Evolutionary conservation across 2,329 filamentous ascomycete species (phyloP), one percentile per base, ranked within the genome.

Genomic region (Fusarium heterosporum): DNA sequence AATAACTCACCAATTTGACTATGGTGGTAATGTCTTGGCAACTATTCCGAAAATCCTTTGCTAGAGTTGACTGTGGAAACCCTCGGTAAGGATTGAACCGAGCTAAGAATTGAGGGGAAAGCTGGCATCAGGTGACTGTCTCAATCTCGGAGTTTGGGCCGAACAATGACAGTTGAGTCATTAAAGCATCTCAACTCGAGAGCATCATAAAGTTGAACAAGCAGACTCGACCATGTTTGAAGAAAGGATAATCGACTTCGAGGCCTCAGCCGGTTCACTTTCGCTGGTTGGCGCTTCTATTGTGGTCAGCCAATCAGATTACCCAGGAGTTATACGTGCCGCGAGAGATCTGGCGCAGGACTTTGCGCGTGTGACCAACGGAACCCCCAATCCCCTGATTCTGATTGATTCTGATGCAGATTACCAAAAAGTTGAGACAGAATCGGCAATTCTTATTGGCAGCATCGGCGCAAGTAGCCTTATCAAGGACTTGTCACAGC

Each of bases 301-400:
- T 11, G 38, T 68, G 16, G 45, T 69, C 13, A 56, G 55, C 42
- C 19, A 66, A n/a, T 50, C 49, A 40, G 65, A 69, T 16, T 30
- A 49, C 14, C 36, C 45, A 12, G 65, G 65, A 0, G 41, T 69
- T 6, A 34, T 66, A 36, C 62, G 62, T 12, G 65, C 65, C 17
- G 55, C 61, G 39, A 25, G 4, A 13, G 61, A 69, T 34, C n/a
- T 68, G 36, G 38, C 65, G 2, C 14, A 52, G 6, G 65, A 68
- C 16, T 68, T 68, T 41, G 34, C 47, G 4, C 49, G 52, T 3
- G 52, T 66, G 8, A 69, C 65, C 1, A 62, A 55, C 8, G 25
- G 34, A 0, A 41, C 29, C 8, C 8, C 30, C 1, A 61, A 13
- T 17, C 49, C 52, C 0, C 2, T 69, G 8, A 1, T 58, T 4